Evolutionary conservation across 1,284 basidiomycete genomes (phyloP).

Genomic region (Pterulicium gracile): DNA sequence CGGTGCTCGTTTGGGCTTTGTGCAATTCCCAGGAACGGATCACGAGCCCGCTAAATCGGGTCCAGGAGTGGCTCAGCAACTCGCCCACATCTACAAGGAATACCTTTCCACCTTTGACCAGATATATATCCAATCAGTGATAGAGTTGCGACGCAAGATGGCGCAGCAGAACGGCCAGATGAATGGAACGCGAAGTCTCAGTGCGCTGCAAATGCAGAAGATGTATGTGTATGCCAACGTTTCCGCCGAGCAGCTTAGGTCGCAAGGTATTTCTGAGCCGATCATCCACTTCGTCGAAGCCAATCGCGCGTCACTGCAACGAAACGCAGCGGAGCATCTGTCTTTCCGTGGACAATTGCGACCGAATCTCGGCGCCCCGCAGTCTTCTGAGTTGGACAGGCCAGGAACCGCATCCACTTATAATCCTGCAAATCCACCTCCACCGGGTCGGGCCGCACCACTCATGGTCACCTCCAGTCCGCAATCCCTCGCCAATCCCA

Average conservation of each 20-base stretch:
- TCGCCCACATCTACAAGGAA: conserved; percentile 49
- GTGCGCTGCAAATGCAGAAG: conserved; percentile 25
- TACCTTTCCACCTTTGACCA: conserved; percentile 47
- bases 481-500: too few relatives aligned
- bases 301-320: conserved; percentile 36
- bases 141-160: conserved; percentile 19
- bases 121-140: conserved; percentile 31
- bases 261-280: conserved; percentile 34
- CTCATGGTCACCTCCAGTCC: too few relatives aligned
- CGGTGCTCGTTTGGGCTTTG: conserved; percentile 51
- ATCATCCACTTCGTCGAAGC: conserved; percentile 47
- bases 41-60: conserved; percentile 45
- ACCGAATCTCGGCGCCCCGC: background rate
- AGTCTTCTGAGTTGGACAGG: too few relatives aligned
- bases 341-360: conserved; percentile 22
- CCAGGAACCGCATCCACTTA: too few relatives aligned
- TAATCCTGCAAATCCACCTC: too few relatives aligned
- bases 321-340: conserved; percentile 27
- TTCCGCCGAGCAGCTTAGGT: conserved; percentile 39
- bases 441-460: too few relatives aligned
- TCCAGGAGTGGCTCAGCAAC: conserved; percentile 45
- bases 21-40: conserved; percentile 45
- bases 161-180: conserved; percentile 7
- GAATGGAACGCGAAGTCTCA: conserved; percentile 9
- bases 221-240: conserved; percentile 32